A percentile compares a stretch with the other conserved stretches of the same genome.
phyloP scores from a whole-genome alignment of 2,329 filamentous ascomycete species.

The Alternaria burnsii region DNA sequence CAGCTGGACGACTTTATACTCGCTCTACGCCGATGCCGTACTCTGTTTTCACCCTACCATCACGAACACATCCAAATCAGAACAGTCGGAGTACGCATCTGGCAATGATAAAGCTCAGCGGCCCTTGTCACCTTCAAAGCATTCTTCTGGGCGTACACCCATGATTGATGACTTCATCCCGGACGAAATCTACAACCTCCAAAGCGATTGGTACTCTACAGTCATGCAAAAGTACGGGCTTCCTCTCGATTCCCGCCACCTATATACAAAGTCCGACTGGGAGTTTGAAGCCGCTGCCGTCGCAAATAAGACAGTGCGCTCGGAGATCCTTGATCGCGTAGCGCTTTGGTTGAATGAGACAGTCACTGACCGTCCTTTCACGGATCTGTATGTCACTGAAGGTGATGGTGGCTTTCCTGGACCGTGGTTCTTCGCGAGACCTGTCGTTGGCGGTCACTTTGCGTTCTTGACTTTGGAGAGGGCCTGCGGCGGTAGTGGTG shows the following conservation, averaged over 20 bases:
- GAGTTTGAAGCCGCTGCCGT: slow-evolving; percentile 88
- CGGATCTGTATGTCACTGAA: slow-evolving; percentile 84
- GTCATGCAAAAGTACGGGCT: slow-evolving; percentile 84
- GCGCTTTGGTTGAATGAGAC: slow-evolving; percentile 88
- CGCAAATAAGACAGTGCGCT: slow-evolving; percentile 71
- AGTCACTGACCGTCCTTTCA: slow-evolving; percentile 75
- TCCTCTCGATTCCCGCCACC: slow-evolving; percentile 80
- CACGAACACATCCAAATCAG: slow-evolving; percentile 41
- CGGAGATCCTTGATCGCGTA: slow-evolving; percentile 76
- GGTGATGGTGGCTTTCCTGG: slow-evolving; percentile 78
- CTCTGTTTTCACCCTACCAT: slow-evolving; percentile 78
- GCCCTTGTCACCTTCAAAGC: slow-evolving; percentile 26
- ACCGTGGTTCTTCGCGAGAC: slow-evolving; percentile 79
- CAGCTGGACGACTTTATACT: slow-evolving; percentile 86
- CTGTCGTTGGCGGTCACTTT: slow-evolving; percentile 87
- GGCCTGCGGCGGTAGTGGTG: slow-evolving; percentile 70
- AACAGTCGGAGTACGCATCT: slow-evolving; percentile 13
- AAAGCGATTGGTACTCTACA: slow-evolving; percentile 81
- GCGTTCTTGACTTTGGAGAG: slow-evolving; percentile 82
- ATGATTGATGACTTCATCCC: slow-evolving; percentile 70
- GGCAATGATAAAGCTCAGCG: slow-evolving; percentile 24
- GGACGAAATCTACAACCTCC: slow-evolving; percentile 76
- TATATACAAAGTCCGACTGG: slow-evolving; percentile 92
- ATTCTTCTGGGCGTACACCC: slow-evolving; percentile 31
- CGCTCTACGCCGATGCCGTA: slow-evolving; percentile 80